phyloP scores from a whole-genome alignment of 148 eudicot genomes.

The Rhododendron mucronatum region DNA sequence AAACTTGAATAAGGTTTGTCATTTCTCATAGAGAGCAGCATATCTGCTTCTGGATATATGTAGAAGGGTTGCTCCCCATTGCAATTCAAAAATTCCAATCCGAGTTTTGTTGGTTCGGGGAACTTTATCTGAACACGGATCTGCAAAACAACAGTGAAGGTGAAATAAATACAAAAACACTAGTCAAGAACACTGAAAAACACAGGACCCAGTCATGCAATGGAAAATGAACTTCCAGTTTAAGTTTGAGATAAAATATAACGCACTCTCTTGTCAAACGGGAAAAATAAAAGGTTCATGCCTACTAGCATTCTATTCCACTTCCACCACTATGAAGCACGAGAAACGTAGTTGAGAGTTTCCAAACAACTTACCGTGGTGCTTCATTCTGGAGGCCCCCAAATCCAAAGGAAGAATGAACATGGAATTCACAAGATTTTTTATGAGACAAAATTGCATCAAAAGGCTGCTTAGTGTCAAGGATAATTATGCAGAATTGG shows the following conservation, averaged over 20 bases:
- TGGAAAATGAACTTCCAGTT: background rate
- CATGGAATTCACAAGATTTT: background rate
- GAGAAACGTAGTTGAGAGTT: background rate
- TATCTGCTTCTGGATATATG: conserved; percentile 76
- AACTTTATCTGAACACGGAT: conserved; percentile 53
- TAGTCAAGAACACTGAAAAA: background rate
- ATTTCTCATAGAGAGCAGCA: conserved; percentile 39
- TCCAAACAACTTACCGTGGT: background rate
- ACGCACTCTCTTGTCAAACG: background rate
- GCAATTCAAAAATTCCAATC: conserved; percentile 44
- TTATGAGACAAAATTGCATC: background rate
- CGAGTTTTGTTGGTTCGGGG: conserved; percentile 57
- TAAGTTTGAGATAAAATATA: background rate
- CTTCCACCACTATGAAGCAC: background rate
- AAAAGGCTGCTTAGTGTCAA: background rate
- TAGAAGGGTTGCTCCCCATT: conserved; percentile 33
- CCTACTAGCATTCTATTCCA: background rate
- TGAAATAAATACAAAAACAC: background rate
- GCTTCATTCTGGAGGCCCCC: background rate
- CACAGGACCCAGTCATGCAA: background rate
- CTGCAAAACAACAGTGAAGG: conserved; percentile 17
- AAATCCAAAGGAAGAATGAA: background rate
- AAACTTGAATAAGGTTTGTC: conserved; percentile 43
- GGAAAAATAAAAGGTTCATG: background rate
- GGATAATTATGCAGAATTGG: background rate